Conservation (phyloP, 768 basidiomycete species). For the Pleurotus pulmonarius region DNA sequence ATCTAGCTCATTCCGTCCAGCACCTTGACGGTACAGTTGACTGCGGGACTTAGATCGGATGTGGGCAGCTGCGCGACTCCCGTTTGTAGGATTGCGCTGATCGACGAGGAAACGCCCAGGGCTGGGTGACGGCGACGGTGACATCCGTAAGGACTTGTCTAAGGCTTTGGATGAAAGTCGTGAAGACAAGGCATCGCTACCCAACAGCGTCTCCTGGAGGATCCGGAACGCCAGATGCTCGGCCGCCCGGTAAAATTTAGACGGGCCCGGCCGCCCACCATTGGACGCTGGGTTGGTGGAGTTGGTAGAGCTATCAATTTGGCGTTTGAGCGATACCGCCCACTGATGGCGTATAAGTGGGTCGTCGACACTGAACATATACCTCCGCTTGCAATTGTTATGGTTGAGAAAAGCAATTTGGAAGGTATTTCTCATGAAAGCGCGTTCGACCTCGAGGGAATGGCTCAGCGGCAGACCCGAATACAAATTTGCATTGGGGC, state of each 20-base stretch:
- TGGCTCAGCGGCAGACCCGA: slow-evolving; percentile 77
- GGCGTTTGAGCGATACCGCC: slow-evolving; percentile 62
- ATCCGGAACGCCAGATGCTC: slow-evolving; percentile 78
- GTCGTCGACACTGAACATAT: slow-evolving; percentile 93
- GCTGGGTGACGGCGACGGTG: slow-evolving; percentile 14
- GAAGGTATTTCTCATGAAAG: slow-evolving; percentile 97
- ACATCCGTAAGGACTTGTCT: slow-evolving; percentile 4
- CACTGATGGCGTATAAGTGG: slow-evolving; percentile 72
- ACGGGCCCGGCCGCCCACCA: slow-evolving; percentile 22
- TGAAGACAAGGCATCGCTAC: slow-evolving; percentile 17
- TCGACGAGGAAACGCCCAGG: slow-evolving; percentile 16
- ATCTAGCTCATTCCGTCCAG: slow-evolving; percentile 63
- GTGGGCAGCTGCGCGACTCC: slow-evolving; percentile 27
- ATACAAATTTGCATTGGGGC: slow-evolving; percentile 81
- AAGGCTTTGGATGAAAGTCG: slow-evolving; percentile 8
- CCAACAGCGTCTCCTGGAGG: slow-evolving; percentile 80
- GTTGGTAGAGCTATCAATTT: slow-evolving; percentile 48
- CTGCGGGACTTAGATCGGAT: slow-evolving; percentile 69
- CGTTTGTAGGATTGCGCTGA: slow-evolving; percentile 10
- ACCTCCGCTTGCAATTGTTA: slow-evolving; percentile 67
- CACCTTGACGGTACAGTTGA: slow-evolving; percentile 58
- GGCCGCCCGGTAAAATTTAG: slow-evolving; percentile 60
- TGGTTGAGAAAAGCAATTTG: slow-evolving; percentile 82
- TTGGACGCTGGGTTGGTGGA: slow-evolving; percentile 28
- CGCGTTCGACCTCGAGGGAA: slow-evolving; percentile 77